Percentiles rank a stretch among this genome's conserved stretches.
These are phyloP conservation scores for Fraxinus albicans DNA, from an alignment of 305 asterid species.

Conservation along the genomic window DNA sequence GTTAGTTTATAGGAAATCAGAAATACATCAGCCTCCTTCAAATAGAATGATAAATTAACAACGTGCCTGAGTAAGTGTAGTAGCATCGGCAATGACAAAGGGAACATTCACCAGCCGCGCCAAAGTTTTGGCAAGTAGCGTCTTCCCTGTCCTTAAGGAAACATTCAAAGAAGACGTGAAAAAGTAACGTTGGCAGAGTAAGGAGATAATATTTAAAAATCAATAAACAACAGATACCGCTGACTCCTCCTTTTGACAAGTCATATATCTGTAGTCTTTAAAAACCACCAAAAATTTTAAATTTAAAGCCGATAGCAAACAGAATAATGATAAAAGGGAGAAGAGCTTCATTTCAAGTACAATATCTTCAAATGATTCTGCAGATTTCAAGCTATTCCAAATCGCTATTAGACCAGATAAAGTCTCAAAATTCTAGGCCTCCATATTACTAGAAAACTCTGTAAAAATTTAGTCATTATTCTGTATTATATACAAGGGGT, in stretches of 20 bases:
- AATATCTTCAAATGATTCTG: background rate
- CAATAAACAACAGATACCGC: background rate
- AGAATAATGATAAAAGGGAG: background rate
- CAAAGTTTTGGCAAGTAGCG: constrained; percentile 94
- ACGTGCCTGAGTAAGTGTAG: constrained; percentile 95
- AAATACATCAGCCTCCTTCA: background rate
- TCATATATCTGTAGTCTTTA: background rate
- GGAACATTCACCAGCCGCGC: constrained; percentile 97
- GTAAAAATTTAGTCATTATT: constrained; percentile 9
- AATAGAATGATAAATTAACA: constrained; percentile 18
- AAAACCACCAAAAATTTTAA: constrained; percentile 4
- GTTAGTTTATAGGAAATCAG: background rate
- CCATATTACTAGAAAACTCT: constrained; percentile 5
- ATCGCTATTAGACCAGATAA: constrained; percentile 3
- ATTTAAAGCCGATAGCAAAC: background rate
- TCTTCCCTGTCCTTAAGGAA: constrained; percentile 96
- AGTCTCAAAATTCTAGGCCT: constrained; percentile 11
- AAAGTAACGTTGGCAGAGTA: constrained; percentile 35
- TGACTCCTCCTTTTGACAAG: background rate
- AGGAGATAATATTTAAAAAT: background rate
- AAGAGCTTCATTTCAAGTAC: background rate
- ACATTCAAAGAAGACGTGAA: constrained; percentile 54
- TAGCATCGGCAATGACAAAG: constrained; percentile 94
- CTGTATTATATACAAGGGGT: constrained; percentile 12
- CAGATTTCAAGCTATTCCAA: background rate